Percentiles rank a stretch among this genome's conserved stretches.
These are phyloP conservation scores for Capsella rubella DNA, from an alignment of 441 rosid species.

Conservation along the genomic window DNA sequence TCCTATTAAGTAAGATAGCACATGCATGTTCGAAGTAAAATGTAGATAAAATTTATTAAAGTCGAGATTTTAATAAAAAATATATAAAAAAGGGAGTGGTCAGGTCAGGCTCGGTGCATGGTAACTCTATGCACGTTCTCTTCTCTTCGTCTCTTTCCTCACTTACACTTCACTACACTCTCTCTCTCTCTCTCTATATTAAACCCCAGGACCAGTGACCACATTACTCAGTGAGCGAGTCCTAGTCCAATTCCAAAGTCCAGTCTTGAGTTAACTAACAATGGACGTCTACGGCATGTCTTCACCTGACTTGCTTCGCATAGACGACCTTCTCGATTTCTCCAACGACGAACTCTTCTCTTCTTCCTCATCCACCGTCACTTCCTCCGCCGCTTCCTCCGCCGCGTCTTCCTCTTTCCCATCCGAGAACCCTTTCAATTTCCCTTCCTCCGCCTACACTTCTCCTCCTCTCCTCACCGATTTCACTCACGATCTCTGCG, in stretches of 20 bases:
- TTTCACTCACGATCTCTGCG: slow-evolving; percentile 60
- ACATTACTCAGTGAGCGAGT: slow-evolving; percentile 21
- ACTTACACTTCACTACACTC: background rate
- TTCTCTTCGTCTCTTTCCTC: slow-evolving; percentile 37
- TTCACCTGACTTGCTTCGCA: slow-evolving; percentile 54
- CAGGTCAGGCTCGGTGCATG: slow-evolving; percentile 48
- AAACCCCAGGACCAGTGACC: slow-evolving; percentile 28
- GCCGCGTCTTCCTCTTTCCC: slow-evolving; percentile 46
- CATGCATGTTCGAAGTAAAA: slow-evolving; percentile 23
- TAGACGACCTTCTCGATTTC: slow-evolving; percentile 64
- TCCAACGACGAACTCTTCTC: slow-evolving; percentile 56
- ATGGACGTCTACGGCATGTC: slow-evolving; percentile 69
- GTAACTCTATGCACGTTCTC: slow-evolving; percentile 56
- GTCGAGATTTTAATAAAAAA: background rate
- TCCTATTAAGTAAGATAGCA: background rate
- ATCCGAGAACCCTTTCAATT: slow-evolving; percentile 37
- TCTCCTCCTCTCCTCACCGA: slow-evolving; percentile 48
- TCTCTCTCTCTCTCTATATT: slow-evolving; percentile 32
- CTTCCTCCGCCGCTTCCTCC: slow-evolving; percentile 59
- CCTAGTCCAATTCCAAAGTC: background rate
- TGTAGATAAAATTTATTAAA: slow-evolving; percentile 11
- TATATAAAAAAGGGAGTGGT: background rate
- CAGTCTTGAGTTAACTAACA: background rate
- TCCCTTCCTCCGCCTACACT: slow-evolving; percentile 40
- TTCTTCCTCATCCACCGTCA: slow-evolving; percentile 41